These are phyloP conservation scores for Cladophialophora chaetospira DNA, from an alignment of 2,329 filamentous ascomycete species.

Conservation along the genomic window DNA sequence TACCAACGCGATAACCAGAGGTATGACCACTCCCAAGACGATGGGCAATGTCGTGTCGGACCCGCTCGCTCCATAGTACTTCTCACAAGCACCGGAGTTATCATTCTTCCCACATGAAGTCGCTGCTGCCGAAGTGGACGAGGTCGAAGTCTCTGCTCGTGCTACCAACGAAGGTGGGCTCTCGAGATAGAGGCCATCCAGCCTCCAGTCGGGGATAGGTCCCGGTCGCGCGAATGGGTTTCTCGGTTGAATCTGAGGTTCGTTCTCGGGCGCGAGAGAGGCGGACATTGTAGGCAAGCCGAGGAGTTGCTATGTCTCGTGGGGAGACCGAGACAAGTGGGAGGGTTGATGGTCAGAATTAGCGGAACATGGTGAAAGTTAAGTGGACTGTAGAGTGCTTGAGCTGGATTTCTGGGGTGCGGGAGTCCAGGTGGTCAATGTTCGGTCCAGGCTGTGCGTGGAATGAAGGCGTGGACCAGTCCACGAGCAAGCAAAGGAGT, in stretches of 20 bases:
- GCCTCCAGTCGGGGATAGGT: conserved; percentile 29
- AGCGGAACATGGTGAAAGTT: conserved; percentile 16
- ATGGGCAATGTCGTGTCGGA: conserved; percentile 66
- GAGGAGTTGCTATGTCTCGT: not conserved
- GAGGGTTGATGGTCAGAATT: conserved; percentile 1
- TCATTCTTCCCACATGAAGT: conserved; percentile 22
- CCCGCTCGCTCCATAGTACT: conserved; percentile 18
- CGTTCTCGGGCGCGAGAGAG: conserved; percentile 22
- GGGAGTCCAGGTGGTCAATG: conserved; percentile 14
- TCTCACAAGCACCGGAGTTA: conserved; percentile 24
- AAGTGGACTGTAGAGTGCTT: not conserved
- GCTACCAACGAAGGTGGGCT: conserved; percentile 21
- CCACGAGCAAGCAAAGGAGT: conserved; percentile 19
- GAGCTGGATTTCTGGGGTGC: not conserved
- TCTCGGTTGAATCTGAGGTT: conserved; percentile 28
- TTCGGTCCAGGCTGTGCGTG: conserved; percentile 19
- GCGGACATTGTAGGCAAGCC: conserved; percentile 17
- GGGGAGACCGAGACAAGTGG: not conserved
- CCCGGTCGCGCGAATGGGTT: conserved; percentile 28
- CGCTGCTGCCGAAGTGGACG: conserved; percentile 7
- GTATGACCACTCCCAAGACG: conserved; percentile 71
- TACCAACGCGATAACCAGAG: conserved; percentile 66
- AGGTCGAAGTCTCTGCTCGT: conserved; percentile 20
- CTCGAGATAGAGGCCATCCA: conserved; percentile 27
- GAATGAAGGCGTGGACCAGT: conserved; percentile 25